Conservation (phyloP, 192 early-diverging fungal genomes). For the Coemansia sp. region DNA sequence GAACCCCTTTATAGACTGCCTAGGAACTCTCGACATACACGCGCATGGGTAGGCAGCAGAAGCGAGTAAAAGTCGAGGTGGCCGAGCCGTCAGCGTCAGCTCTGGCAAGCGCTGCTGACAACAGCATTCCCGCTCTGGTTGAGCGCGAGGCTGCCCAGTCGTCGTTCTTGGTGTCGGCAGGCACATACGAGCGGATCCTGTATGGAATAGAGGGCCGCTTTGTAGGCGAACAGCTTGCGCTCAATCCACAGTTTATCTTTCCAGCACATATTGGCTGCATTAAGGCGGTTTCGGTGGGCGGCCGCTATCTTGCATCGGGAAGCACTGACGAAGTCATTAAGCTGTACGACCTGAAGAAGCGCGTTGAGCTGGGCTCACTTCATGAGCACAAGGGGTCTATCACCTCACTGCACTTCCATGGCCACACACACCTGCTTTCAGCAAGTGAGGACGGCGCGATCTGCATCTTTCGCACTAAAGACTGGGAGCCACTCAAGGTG, state of each 20-base stretch:
- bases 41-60: constrained; percentile 11
- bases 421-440: constrained; percentile 81
- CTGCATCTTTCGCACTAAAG: constrained; percentile 87
- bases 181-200: constrained; percentile 96
- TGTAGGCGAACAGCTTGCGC: constrained; percentile 25
- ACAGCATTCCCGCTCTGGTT: constrained; percentile 5
- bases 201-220: constrained; percentile 79
- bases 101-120: not conserved
- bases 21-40: not conserved
- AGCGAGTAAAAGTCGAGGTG: constrained; percentile 12
- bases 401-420: constrained; percentile 79
- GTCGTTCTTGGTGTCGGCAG: constrained; percentile 55
- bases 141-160: constrained; percentile 23
- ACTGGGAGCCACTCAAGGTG: constrained; percentile 94
- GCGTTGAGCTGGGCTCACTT: constrained; percentile 87
- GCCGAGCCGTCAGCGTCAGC: not conserved
- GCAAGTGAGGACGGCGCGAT: constrained; percentile 88
- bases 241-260: constrained; percentile 84
- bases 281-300: constrained; percentile 76
- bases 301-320: constrained; percentile 86
- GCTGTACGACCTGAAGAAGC: constrained; percentile 83
- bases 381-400: constrained; percentile 92
- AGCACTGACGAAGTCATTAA: constrained; percentile 94
- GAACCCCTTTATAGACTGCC: not conserved
- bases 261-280: constrained; percentile 94